A percentile compares a stretch with the other conserved stretches of the same genome.
Conservation (phyloP, 441 rosid species). For the Flueggea neowawraea region DNA sequence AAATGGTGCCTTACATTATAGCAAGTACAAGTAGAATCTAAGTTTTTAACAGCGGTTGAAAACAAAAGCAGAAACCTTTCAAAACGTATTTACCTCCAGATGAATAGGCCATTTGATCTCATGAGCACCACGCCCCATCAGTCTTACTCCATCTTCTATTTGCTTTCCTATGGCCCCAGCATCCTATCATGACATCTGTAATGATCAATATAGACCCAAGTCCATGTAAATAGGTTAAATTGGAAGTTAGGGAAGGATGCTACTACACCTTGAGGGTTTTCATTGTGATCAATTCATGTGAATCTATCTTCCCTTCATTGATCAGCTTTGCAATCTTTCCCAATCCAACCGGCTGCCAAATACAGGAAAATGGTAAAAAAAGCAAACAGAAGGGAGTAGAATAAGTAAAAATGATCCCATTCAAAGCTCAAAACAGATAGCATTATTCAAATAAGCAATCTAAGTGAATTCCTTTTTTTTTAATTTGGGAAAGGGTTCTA, state of each 20-base stretch:
- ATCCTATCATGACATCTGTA: slow-evolving; percentile 51
- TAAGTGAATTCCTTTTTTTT: no score
- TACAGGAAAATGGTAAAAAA: slow-evolving; percentile 4
- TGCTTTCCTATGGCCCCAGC: slow-evolving; percentile 83
- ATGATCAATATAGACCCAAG: neutral
- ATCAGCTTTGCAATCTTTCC: slow-evolving; percentile 90
- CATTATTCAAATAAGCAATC: no score
- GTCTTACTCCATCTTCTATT: slow-evolving; percentile 90
- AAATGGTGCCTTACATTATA: no score
- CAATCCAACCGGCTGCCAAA: slow-evolving; percentile 85
- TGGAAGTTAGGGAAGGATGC: slow-evolving; percentile 7
- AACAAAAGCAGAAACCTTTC: neutral
- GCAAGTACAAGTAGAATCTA: no score
- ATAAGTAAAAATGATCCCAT: neutral
- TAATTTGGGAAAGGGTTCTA: no score
- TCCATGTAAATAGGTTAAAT: slow-evolving; percentile 1
- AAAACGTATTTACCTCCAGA: slow-evolving; percentile 59
- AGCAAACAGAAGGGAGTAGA: neutral
- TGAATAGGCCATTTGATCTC: slow-evolving; percentile 94
- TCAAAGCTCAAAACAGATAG: no score
- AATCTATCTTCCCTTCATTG: slow-evolving; percentile 91
- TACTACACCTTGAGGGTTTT: slow-evolving; percentile 90
- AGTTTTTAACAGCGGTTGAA: no score
- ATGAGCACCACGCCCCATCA: slow-evolving; percentile 95
- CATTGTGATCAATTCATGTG: slow-evolving; percentile 92